Evolutionary conservation across 169 alveolate species (phyloP).

Genomic region (Sarcocystis neurona): DNA sequence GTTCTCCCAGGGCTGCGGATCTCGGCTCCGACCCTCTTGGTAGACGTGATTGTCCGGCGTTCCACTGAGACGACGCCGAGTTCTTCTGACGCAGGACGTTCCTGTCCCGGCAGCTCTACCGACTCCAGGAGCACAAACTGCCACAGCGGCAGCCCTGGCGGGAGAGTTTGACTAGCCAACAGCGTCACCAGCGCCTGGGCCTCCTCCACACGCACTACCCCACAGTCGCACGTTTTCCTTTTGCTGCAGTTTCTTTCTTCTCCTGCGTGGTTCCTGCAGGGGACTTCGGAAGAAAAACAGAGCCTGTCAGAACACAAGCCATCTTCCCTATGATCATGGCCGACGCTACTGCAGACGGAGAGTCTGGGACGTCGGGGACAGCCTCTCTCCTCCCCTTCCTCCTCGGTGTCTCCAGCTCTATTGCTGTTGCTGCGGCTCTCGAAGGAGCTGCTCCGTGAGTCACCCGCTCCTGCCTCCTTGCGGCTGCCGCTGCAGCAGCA

Average conservation of each 20-base stretch:
- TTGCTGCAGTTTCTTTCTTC: neutral
- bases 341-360: neutral
- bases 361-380: neutral
- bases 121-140: slow-evolving; percentile 46
- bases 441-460: no score
- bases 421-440: no score
- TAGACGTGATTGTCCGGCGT: no score
- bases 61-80: no score
- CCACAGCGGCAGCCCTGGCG: slow-evolving; percentile 56
- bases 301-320: no score
- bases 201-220: slow-evolving; percentile 10
- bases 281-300: no score
- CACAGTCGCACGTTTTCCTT: neutral
- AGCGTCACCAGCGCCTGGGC: slow-evolving; percentile 19
- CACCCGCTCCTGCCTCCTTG: no score
- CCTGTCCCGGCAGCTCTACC: slow-evolving; percentile 28
- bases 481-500: no score
- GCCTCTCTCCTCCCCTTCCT: neutral
- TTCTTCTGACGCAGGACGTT: no score
- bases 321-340: neutral
- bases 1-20: no score
- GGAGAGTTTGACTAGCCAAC: slow-evolving; percentile 43
- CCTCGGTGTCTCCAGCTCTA: neutral
- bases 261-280: no score
- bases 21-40: no score